These are phyloP conservation scores for Carex littledalei DNA, from an alignment of 176 grass and related monocot genomes.

Conservation along the genomic window DNA sequence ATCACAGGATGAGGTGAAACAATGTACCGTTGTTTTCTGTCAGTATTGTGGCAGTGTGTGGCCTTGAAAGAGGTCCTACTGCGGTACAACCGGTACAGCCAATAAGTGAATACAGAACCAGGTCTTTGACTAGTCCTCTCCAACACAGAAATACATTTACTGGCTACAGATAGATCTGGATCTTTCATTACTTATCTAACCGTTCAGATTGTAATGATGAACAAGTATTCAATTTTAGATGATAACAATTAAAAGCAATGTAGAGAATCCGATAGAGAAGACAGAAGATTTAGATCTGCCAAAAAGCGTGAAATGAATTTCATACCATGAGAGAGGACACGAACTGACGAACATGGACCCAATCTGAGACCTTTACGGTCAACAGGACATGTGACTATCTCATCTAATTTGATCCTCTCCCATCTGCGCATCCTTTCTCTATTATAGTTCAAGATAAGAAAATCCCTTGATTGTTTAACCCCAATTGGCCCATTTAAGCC, in stretches of 20 bases:
- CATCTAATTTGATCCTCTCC: background rate
- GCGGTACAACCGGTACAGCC: background rate
- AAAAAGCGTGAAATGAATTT: background rate
- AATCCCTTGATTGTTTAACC: background rate
- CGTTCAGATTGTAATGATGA: background rate
- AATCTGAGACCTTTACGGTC: background rate
- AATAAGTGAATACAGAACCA: background rate
- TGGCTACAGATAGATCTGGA: background rate
- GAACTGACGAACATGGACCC: background rate
- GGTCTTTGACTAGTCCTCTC: background rate
- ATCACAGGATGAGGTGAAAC: background rate
- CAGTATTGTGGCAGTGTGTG: background rate
- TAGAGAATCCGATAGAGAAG: background rate
- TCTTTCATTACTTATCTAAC: background rate
- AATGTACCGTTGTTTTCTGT: background rate
- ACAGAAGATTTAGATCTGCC: background rate
- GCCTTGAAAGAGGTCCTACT: background rate
- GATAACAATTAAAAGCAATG: background rate
- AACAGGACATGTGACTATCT: conserved; percentile 14
- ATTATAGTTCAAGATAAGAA: background rate
- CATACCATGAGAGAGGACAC: background rate
- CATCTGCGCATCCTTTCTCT: background rate
- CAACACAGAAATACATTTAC: background rate
- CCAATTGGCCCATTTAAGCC: background rate
- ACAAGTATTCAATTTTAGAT: background rate